These are phyloP conservation scores for Posidonia australis DNA, from an alignment of 106 monocot genomes.

Conservation along the genomic window DNA sequence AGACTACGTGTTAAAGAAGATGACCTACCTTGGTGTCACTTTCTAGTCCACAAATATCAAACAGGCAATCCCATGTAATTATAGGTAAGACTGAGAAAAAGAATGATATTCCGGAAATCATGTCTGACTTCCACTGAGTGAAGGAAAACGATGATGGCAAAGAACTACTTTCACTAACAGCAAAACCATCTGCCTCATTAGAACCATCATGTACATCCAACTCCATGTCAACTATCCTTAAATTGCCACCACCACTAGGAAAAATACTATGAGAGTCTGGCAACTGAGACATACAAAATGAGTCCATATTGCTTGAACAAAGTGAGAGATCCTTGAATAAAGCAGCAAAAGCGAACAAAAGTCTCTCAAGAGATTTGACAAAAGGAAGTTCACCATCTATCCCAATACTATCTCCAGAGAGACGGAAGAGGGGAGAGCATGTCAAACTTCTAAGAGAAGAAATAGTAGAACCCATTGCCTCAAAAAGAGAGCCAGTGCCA, in stretches of 20 bases:
- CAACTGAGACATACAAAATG: not conserved
- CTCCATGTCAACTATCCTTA: slow-evolving; percentile 59
- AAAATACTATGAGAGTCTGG: slow-evolving; percentile 8
- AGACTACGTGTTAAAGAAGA: not conserved
- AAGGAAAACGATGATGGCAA: slow-evolving; percentile 19
- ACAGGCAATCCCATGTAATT: slow-evolving; percentile 55
- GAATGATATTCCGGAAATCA: slow-evolving; percentile 43
- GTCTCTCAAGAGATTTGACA: slow-evolving; percentile 40
- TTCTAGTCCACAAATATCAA: slow-evolving; percentile 34
- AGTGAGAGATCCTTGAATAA: slow-evolving; percentile 26
- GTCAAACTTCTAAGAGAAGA: slow-evolving; percentile 42
- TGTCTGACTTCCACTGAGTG: slow-evolving; percentile 38
- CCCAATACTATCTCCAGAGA: slow-evolving; percentile 10
- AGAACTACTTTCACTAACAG: slow-evolving; percentile 18
- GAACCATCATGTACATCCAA: slow-evolving; percentile 52
- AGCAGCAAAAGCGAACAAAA: slow-evolving; percentile 40
- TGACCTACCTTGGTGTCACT: slow-evolving; percentile 50
- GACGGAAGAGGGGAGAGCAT: slow-evolving; percentile 45
- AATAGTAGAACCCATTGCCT: slow-evolving; percentile 31
- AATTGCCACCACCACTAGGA: slow-evolving; percentile 12
- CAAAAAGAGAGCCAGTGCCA: slow-evolving; percentile 22
- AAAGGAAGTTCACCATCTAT: slow-evolving; percentile 14
- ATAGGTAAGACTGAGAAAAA: slow-evolving; percentile 54
- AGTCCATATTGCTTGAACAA: slow-evolving; percentile 8
- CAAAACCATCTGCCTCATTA: slow-evolving; percentile 36